Base-by-base conservation (phyloP, 163 green algal species). In the Picocystis sp. region DNA sequence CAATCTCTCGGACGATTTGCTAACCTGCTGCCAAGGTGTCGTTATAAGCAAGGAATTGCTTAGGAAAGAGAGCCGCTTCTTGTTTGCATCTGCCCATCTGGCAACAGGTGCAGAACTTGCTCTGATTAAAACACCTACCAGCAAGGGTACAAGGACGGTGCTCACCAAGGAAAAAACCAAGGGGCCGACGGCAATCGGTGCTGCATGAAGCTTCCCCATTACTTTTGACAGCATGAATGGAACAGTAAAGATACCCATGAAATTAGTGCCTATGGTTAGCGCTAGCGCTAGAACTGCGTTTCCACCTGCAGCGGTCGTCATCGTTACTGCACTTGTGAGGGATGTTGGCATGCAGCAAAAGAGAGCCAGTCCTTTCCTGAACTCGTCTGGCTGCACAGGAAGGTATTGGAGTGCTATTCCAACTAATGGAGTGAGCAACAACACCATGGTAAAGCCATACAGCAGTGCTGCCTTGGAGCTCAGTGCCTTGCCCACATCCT, bases 331-430 rank as follows among this genome's bases (percentile, higher is more conserved):
- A 3, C 52, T 67, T 2, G 83, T 92, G 2, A 96, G 75, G 0
- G 84, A 87, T 22, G 86, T 96, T 19, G 87, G 87, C 78, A 96
- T 86, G 66, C 71, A 84, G 53, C 61, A 77, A 58, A 95, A 95
- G n/a, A 95, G 66, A 0, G 81, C 77, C 33, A 94, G 72, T 2
- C 87, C 87, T 19, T 85, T 43, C 0, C 70, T 66, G 25, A 89
- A 70, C n/a, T 76, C 73, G 0, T 11, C 22, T 25, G 55, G 55
- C n/a, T 19, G n/a, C 43, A 59, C 43, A 29, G 53, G 60, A 13
- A 68, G 21, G 22, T 3, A 24, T 23, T 24, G 44, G 8, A 24
- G 3, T 23, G 44, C 21, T 12, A 23, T 23, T 33, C 21, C 44
- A 12, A 24, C 21, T 6, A 24, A 50, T 24, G 44, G 44, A 23